Base-by-base conservation (phyloP, 306 rosid genomes). In the Fragaria nilgerrensis region DNA sequence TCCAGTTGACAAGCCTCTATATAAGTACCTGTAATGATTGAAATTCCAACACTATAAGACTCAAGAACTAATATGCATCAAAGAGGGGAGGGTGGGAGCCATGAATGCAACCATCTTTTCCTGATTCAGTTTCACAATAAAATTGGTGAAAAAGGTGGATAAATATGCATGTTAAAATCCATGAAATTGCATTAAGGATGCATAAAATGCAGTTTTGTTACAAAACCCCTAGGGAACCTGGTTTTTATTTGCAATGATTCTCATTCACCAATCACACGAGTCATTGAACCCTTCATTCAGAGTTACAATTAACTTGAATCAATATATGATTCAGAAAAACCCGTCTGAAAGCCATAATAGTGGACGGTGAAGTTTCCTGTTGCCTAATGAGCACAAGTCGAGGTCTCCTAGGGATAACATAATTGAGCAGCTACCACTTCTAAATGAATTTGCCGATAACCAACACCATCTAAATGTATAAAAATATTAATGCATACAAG, bases 1-100 rank as follows among this genome's bases (percentile, higher is more conserved):
- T 47, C 99, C 97, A 0, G 97, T 95, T 36, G 99, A 88, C 87
- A 95, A 87, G 59, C 99, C 99, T 89, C 95, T 88, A 36, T 92
- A 95, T 84, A 95, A 82, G 87, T 95, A 95, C 92, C 99, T 95
- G 73, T 5, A 79, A 32, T 15, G 67, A 82, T 56, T 29, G n/a
- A 32, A 56, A 74, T 32, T 29, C 22, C 25, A 15, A 56, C 44
- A 48, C 29, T 58, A 64, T 55, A 44, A 80, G 55, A 72, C 25
- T 23, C 9, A 64, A 56, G 32, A 2, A 55, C 3, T 9, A 74
- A 8, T 45, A 44, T 23, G 17, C n/a, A 67, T 52, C 43, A 36
- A 55, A 73, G 48, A 50, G 5, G 47, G 49, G 47, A 7, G 20
- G 4, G 0, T 44, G 68, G 43, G 34, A 56, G 15, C 50, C 19